A percentile compares a stretch with the other conserved stretches of the same genome.
phyloP scores from a whole-genome alignment of 140 eudicot genomes.

The Oenanthe javanica region DNA sequence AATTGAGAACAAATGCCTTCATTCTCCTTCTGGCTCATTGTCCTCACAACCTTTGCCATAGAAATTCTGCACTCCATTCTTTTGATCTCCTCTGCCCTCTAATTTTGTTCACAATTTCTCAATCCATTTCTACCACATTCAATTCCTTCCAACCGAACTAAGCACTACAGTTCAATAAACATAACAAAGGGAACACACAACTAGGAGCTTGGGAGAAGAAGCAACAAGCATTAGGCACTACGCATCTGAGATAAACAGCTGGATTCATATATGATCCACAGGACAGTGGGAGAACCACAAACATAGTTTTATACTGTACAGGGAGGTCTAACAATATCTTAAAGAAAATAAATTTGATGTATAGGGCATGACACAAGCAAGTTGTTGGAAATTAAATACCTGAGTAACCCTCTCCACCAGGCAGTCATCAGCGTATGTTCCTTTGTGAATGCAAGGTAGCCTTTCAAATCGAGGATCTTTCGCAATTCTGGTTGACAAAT shows the following conservation, averaged over 20 bases:
- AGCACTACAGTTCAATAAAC: background rate
- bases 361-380: too few relatives aligned
- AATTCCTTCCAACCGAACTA: background rate
- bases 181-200: background rate
- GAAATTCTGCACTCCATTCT: too few relatives aligned
- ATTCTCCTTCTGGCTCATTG: too few relatives aligned
- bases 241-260: background rate
- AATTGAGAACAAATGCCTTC: too few relatives aligned
- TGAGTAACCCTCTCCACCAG: conserved; percentile 89
- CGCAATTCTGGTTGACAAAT: conserved; percentile 60
- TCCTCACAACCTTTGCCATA: too few relatives aligned
- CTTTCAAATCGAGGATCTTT: conserved; percentile 99
- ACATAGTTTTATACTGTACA: background rate
- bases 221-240: background rate
- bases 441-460: conserved; percentile 93
- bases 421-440: conserved; percentile 98
- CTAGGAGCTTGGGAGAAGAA: background rate
- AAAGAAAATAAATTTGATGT: background rate
- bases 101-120: background rate
- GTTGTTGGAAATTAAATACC: conserved; percentile 30
- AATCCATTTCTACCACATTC: background rate
- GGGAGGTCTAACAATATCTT: background rate
- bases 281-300: background rate
- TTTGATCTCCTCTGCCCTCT: background rate
- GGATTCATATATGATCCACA: background rate